These are phyloP conservation scores for Cyberlindnera mississippiensis DNA, from an alignment of 805 yeast species.

Conservation along the genomic window DNA sequence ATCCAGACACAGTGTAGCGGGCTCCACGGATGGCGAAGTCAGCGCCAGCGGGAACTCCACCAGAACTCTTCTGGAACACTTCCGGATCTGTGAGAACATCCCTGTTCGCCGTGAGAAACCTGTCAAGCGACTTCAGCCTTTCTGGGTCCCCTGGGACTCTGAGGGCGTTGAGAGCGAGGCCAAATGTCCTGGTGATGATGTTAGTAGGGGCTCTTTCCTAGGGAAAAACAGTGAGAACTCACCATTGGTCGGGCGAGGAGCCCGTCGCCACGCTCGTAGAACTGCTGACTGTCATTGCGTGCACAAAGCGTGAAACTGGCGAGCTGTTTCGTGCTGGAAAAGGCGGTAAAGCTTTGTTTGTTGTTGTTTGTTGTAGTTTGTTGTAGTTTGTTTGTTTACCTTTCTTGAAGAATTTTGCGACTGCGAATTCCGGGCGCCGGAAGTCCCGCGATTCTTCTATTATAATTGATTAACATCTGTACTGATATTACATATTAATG, in stretches of 20 bases:
- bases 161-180: conserved; percentile 22
- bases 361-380: background rate
- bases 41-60: conserved; percentile 13
- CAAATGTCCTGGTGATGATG: conserved; percentile 23
- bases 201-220: conserved; percentile 5
- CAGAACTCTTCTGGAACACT: conserved; percentile 1
- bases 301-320: no score
- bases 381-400: conserved; percentile 12
- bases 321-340: no score
- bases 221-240: background rate
- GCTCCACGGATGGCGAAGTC: conserved; percentile 39
- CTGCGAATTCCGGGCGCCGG: no score
- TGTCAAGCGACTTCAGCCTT: conserved; percentile 19
- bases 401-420: conserved; percentile 8
- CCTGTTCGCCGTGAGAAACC: conserved; percentile 15
- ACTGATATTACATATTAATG: no score
- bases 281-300: background rate
- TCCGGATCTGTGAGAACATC: conserved; percentile 13
- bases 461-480: no score
- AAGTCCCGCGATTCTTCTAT: no score
- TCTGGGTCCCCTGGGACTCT: conserved; percentile 12
- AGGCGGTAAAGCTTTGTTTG: no score
- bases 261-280: background rate
- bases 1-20: conserved; percentile 33
- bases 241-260: conserved; percentile 2